Base-by-base conservation (phyloP, 352 stramenopile genomes). In the Globisporangium echinulatum region DNA sequence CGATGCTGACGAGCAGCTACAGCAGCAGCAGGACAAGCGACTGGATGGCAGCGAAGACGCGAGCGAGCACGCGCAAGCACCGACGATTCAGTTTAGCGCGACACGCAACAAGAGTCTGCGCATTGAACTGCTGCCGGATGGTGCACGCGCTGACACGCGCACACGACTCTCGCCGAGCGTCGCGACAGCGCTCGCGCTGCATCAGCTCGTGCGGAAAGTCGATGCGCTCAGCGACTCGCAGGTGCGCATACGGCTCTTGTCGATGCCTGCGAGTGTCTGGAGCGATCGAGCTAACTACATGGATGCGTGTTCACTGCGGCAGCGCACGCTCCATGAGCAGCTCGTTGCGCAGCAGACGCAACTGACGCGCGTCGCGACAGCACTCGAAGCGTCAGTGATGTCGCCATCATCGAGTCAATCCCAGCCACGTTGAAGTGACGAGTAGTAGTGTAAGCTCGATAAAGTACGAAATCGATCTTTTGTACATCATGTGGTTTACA, bases 241-340 rank as follows among this genome's bases (percentile, higher is more conserved):
- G 74, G 74, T 81, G 60, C 14, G 63, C 25, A 33, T 33, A 33
- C 25, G 25, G 25, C 25, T 33, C 25, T 3, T 33, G 25, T 33
- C 25, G 25, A 33, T 33, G 25, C 25, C 1, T 33, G 25, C 25
- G 25, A 33, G 25, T 33, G 25, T 33, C 25, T 33, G 25, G 25
- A 33, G 25, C 25, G 25, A 33, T 3, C 25, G 25, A 33, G 25
- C 25, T 33, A 33, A 33, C 25, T 33, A 33, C 25, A 33, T 33
- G 25, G 25, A 33, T 33, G 25, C 25, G 0, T 33, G 25, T 33
- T 33, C 25, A 33, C 25, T 33, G 25, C 25, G 25, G 25, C 55
- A 86, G 74, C 68, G 64, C 4, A 49, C 67, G n/a, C 46, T 84
- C 11, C 63, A 80, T 36, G 25, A 62, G 50, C 70, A 81, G 33